A percentile compares a stretch with the other conserved stretches of the same genome.
Evolutionary conservation across 148 eudicot genomes (phyloP).

Genomic region (Oxyria digyna): DNA sequence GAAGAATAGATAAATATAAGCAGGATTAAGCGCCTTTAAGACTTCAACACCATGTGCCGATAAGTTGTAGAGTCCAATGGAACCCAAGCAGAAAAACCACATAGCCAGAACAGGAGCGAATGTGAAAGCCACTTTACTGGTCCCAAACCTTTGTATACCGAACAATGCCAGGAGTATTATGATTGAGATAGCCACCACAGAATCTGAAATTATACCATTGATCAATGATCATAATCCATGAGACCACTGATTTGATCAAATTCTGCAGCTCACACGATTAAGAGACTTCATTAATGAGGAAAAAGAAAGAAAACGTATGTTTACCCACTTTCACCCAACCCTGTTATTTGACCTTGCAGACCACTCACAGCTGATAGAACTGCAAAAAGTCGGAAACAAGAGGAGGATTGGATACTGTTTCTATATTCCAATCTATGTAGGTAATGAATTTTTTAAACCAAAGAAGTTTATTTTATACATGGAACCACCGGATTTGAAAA

Average conservation of each 20-base stretch:
- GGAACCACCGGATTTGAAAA: neutral
- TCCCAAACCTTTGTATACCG: constrained; percentile 91
- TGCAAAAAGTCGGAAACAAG: constrained; percentile 18
- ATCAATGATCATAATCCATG: neutral
- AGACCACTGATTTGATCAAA: neutral
- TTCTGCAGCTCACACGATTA: neutral
- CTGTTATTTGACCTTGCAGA: constrained; percentile 69
- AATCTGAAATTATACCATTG: constrained; percentile 33
- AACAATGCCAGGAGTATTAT: constrained; percentile 77
- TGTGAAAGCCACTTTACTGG: constrained; percentile 81
- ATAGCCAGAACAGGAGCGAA: constrained; percentile 92
- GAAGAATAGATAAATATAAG: constrained; percentile 74
- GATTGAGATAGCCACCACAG: constrained; percentile 60
- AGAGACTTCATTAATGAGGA: neutral
- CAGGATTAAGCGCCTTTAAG: constrained; percentile 77
- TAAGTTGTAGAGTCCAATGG: constrained; percentile 78
- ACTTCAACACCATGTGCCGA: constrained; percentile 44
- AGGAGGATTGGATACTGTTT: neutral
- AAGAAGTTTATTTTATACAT: neutral
- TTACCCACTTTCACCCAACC: constrained; percentile 75
- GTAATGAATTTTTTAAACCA: neutral
- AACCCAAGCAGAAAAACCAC: constrained; percentile 83
- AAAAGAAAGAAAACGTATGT: neutral
- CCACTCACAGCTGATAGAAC: constrained; percentile 99
- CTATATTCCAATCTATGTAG: neutral